phyloP scores from a whole-genome alignment of 768 basidiomycete genomes.

The Pleurotus pulmonarius region DNA sequence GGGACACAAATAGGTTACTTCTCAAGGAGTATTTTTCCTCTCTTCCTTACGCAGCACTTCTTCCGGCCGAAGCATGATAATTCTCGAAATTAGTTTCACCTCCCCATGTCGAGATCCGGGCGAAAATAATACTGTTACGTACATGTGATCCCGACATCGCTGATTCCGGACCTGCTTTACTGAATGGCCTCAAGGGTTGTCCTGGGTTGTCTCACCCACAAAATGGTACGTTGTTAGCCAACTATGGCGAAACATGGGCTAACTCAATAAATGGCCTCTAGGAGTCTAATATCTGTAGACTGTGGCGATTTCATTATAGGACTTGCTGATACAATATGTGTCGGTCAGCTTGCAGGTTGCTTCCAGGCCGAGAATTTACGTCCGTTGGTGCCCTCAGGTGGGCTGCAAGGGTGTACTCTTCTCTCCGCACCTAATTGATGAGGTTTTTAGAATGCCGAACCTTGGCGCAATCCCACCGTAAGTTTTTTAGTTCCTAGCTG shows the following conservation, averaged over 20 bases:
- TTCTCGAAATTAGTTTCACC: not conserved
- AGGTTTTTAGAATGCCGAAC: not conserved
- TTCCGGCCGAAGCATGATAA: not conserved
- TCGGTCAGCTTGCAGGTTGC: not conserved
- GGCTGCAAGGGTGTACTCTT: not conserved
- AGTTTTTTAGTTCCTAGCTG: not conserved
- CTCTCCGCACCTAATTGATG: not conserved
- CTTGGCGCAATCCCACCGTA: not conserved
- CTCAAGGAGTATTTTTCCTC: too few relatives aligned
- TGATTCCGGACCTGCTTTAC: slow-evolving; percentile 3
- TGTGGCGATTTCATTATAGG: not conserved
- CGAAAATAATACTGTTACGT: slow-evolving; percentile 5
- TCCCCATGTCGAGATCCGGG: slow-evolving; percentile 4
- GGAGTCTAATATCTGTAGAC: not conserved
- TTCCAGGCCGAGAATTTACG: not conserved
- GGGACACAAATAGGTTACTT: too few relatives aligned
- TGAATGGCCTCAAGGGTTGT: slow-evolving; percentile 1
- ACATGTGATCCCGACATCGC: slow-evolving; percentile 8
- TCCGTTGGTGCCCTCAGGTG: not conserved
- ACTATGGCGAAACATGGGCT: slow-evolving; percentile 5
- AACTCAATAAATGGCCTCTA: not conserved
- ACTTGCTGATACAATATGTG: not conserved
- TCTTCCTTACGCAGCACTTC: too few relatives aligned
- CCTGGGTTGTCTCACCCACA: not conserved
- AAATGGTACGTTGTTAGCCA: not conserved